These are phyloP conservation scores for Papiliotrema nemorosa DNA, from an alignment of 1,284 basidiomycete genomes.

Conservation along the genomic window DNA sequence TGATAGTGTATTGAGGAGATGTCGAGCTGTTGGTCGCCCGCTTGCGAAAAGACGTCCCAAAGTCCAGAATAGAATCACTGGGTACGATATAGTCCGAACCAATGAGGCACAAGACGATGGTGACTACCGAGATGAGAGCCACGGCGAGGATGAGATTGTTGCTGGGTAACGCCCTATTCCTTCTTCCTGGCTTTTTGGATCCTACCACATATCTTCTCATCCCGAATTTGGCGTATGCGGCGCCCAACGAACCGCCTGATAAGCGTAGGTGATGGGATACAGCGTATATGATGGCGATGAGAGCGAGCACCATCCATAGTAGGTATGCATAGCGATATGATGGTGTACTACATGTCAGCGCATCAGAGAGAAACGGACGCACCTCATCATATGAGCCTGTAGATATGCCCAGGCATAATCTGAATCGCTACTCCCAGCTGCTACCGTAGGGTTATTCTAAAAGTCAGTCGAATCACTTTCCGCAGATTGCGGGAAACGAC, in stretches of 20 bases:
- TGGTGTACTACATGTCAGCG: conserved; percentile 22
- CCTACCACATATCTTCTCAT: conserved; percentile 32
- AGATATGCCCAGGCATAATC: conserved; percentile 43
- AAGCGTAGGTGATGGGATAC: conserved; percentile 43
- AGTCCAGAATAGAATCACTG: conserved; percentile 53
- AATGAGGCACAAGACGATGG: conserved; percentile 56
- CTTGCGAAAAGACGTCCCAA: conserved; percentile 30
- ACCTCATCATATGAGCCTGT: conserved; percentile 46
- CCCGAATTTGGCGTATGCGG: conserved; percentile 36
- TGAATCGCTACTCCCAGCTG: conserved; percentile 26
- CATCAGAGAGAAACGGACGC: not conserved
- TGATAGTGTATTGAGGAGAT: conserved; percentile 59
- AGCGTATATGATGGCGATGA: conserved; percentile 32
- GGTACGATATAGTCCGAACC: conserved; percentile 75
- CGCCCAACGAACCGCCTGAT: conserved; percentile 35
- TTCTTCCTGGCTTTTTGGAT: conserved; percentile 24
- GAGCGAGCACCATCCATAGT: conserved; percentile 40
- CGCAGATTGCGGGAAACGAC: not conserved
- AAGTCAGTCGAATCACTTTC: not conserved
- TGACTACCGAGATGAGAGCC: conserved; percentile 50
- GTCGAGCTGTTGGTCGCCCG: conserved; percentile 10
- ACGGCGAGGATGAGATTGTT: conserved; percentile 60
- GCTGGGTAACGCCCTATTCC: conserved; percentile 58
- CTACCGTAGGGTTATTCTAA: conserved; percentile 30
- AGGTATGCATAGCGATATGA: conserved; percentile 46